phyloP scores from a whole-genome alignment of 139 green algal species.

The Edaphochlamys debaryana region DNA sequence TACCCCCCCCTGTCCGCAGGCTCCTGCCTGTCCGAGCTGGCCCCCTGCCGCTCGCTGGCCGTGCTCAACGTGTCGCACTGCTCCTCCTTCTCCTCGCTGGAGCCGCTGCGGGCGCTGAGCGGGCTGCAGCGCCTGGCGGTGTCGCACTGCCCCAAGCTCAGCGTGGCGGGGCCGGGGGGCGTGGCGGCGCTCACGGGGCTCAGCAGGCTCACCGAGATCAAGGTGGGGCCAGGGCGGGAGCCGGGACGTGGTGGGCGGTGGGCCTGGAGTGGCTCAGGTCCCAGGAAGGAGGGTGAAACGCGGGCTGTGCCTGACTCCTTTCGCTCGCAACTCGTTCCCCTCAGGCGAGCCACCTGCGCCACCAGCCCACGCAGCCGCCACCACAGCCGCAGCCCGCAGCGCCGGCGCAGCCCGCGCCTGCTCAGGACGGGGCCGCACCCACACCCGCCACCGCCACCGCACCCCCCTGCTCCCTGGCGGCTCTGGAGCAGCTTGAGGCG shows the following conservation, averaged over 20 bases:
- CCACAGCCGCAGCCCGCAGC: no score
- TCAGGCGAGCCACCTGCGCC: constrained; percentile 29
- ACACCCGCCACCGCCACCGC: no score
- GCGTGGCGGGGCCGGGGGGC: not conserved
- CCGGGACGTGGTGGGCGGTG: no score
- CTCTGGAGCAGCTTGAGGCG: not conserved
- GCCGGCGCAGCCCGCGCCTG: no score
- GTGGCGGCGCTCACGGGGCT: constrained; percentile 26
- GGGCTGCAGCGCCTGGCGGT: constrained; percentile 13
- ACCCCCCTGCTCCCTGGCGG: not conserved
- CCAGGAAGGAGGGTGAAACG: no score
- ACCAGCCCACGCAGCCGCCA: not conserved
- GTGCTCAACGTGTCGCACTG: constrained; percentile 28
- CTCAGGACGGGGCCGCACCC: no score
- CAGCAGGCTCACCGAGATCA: not conserved
- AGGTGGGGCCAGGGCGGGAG: not conserved
- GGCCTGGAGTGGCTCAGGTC: not conserved
- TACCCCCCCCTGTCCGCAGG: not conserved
- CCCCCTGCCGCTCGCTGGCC: not conserved
- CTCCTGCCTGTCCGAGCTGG: constrained; percentile 4
- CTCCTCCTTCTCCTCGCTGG: constrained; percentile 12
- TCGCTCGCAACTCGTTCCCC: no score
- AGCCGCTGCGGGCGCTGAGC: constrained; percentile 1
- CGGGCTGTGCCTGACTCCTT: no score
- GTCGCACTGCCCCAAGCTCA: constrained; percentile 31